phyloP scores from a whole-genome alignment of 2,329 filamentous ascomycete genomes.

The Fusarium hostae region DNA sequence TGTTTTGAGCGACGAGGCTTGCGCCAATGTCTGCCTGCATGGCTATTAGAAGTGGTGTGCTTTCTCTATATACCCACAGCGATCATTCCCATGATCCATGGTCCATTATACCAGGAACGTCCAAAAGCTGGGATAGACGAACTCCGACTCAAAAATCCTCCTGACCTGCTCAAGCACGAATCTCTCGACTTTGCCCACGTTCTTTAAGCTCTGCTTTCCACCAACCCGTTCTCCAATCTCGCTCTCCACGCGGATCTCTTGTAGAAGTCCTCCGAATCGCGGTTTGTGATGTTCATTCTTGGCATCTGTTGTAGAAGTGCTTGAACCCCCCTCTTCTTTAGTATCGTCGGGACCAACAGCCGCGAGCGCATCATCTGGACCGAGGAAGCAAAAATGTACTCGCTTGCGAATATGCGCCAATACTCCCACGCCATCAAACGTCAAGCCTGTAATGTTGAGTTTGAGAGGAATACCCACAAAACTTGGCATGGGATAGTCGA shows the following conservation, averaged over 20 bases:
- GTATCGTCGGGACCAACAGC: conserved; percentile 66
- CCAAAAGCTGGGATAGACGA: conserved; percentile 98
- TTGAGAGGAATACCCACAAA: conserved; percentile 96
- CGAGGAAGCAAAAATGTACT: conserved; percentile 94
- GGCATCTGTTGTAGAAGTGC: conserved; percentile 9
- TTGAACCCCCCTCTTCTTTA: conserved; percentile 20
- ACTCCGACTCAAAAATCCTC: conserved; percentile 97
- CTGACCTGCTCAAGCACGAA: conserved; percentile 97
- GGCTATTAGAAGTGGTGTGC: conserved; percentile 13
- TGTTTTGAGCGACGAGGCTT: conserved; percentile 27
- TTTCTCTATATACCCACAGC: conserved; percentile 40
- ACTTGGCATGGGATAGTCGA: conserved; percentile 98
- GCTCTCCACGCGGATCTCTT: conserved; percentile 95
- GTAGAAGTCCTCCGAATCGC: conserved; percentile 78
- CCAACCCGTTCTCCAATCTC: conserved; percentile 94
- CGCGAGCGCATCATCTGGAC: conserved; percentile 87
- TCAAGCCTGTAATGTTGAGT: conserved; percentile 92
- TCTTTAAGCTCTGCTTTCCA: conserved; percentile 95
- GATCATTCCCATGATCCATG: conserved; percentile 8
- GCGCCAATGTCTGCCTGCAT: not conserved
- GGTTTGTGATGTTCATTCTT: conserved; percentile 47
- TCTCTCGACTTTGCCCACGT: conserved; percentile 97
- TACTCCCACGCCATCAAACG: conserved; percentile 94
- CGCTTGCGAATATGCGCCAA: conserved; percentile 89
- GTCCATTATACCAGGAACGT: conserved; percentile 82